phyloP scores from a whole-genome alignment of 192 early-diverging fungal species.

The Backusella westeae region DNA sequence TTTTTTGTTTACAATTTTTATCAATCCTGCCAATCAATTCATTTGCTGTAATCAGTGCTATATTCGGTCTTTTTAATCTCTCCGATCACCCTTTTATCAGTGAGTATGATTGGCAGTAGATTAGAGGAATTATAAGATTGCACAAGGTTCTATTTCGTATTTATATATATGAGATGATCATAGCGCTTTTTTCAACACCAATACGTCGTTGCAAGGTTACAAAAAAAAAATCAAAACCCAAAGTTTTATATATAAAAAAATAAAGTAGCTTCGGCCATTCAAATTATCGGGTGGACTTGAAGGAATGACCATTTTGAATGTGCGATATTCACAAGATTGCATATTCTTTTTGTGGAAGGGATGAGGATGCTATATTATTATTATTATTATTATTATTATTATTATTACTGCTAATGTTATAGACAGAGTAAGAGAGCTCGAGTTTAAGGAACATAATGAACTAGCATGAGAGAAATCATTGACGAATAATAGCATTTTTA shows the following conservation, averaged over 20 bases:
- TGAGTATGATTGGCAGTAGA: conserved; percentile 2
- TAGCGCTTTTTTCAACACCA: neutral
- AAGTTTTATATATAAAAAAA: conserved; percentile 6
- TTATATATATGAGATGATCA: neutral
- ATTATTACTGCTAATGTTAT: too few species aligned
- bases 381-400: neutral
- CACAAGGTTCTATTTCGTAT: neutral
- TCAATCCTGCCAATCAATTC: neutral
- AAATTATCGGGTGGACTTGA: conserved; percentile 2
- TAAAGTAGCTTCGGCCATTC: conserved; percentile 4
- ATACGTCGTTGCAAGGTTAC: neutral
- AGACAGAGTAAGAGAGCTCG: too few species aligned
- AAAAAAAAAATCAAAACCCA: neutral
- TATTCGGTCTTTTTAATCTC: conserved; percentile 7
- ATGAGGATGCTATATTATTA: neutral
- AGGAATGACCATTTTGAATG: conserved; percentile 2
- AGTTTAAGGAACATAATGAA: neutral
- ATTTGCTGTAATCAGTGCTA: neutral
- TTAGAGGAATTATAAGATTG: neutral
- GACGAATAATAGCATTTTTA: neutral
- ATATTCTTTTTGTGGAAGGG: neutral
- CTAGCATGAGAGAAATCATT: neutral
- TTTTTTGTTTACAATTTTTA: neutral
- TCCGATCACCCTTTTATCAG: conserved; percentile 3
- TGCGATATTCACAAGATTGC: conserved; percentile 9